Percentiles rank a stretch among this genome's conserved stretches.
phyloP scores from a whole-genome alignment of 2,329 filamentous ascomycete genomes.

The Aspergillus sp. region DNA sequence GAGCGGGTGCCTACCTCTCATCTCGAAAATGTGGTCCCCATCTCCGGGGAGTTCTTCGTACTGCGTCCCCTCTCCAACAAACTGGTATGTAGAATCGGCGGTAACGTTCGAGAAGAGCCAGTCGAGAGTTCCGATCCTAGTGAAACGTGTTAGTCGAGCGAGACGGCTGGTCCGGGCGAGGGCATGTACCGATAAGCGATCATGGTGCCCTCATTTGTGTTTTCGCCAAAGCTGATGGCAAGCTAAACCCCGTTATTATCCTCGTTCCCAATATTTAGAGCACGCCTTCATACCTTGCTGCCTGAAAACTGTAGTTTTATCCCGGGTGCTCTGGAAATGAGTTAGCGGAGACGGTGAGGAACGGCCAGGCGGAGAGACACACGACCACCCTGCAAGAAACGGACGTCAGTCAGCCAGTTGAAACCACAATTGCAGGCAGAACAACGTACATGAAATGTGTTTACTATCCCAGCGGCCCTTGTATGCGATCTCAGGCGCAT shows the following conservation, averaged over 20 bases:
- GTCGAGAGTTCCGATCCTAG: constrained; percentile 57
- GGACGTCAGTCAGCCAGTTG: background rate
- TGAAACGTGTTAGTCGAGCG: background rate
- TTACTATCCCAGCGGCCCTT: constrained; percentile 64
- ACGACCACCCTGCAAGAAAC: constrained; percentile 52
- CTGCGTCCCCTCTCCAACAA: constrained; percentile 51
- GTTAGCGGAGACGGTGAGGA: constrained; percentile 1
- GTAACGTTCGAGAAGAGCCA: constrained; percentile 64
- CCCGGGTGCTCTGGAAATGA: constrained; percentile 44
- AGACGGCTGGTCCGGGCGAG: background rate
- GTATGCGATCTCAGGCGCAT: constrained; percentile 58
- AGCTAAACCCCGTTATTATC: constrained; percentile 27
- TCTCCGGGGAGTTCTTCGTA: constrained; percentile 41
- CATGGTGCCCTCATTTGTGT: constrained; percentile 51
- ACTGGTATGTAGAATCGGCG: constrained; percentile 55
- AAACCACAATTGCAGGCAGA: background rate
- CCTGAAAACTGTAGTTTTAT: constrained; percentile 59
- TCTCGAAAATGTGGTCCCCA: constrained; percentile 52
- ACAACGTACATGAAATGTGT: constrained; percentile 52
- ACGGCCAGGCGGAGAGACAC: constrained; percentile 28
- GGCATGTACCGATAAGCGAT: constrained; percentile 49
- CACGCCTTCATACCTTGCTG: constrained; percentile 33
- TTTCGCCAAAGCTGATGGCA: constrained; percentile 55
- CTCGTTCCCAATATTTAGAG: too few relatives aligned
- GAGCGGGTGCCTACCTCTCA: constrained; percentile 37